Evolutionary conservation across 345 rosid species (phyloP).

Genomic region (Salix udensis): DNA sequence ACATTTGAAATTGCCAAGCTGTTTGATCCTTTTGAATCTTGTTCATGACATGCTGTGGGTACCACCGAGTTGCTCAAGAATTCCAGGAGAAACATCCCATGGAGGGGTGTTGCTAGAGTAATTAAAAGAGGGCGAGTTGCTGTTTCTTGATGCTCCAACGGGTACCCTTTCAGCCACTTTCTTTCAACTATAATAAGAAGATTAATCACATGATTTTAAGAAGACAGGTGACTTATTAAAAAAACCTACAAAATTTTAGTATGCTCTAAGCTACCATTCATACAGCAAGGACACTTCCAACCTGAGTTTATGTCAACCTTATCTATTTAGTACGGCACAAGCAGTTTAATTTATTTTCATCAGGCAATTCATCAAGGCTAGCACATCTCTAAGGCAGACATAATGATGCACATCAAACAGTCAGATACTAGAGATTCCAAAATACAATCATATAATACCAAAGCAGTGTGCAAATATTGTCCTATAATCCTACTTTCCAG

Average conservation of each 20-base stretch:
- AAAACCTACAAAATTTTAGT: neutral
- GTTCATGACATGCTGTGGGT: conserved; percentile 4
- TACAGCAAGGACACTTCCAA: neutral
- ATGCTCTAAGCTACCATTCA: neutral
- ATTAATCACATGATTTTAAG: neutral
- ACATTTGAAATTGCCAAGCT: neutral
- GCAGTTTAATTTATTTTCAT: neutral
- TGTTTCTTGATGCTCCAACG: conserved; percentile 22
- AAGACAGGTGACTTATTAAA: neutral
- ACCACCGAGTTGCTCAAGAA: conserved; percentile 10
- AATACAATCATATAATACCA: neutral
- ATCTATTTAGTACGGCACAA: neutral
- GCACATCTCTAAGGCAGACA: neutral
- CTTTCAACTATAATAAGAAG: conserved; percentile 35
- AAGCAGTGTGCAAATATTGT: neutral
- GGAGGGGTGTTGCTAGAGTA: conserved; percentile 8
- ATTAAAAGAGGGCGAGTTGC: conserved; percentile 10
- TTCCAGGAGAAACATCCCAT: conserved; percentile 8
- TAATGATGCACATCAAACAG: neutral
- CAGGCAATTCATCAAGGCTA: neutral
- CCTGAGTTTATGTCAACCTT: neutral
- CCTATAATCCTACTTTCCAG: neutral
- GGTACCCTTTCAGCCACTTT: conserved; percentile 28
- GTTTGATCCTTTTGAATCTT: conserved; percentile 19
- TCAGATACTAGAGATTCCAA: neutral